phyloP scores from a whole-genome alignment of 768 basidiomycete species.

The Podaxis sp. region DNA sequence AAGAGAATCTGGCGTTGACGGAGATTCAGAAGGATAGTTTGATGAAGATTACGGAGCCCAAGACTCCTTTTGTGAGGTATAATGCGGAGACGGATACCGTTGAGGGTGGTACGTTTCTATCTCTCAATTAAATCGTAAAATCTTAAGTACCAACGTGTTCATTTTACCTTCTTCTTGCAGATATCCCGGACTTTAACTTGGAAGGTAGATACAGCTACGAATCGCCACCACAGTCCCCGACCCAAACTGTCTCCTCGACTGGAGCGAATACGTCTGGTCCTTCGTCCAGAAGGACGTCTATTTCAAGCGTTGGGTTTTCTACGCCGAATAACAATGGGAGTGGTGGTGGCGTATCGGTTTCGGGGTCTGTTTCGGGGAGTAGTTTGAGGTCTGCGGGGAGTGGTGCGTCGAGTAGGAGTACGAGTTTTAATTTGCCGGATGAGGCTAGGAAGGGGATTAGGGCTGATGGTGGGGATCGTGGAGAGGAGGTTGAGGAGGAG shows the following conservation, averaged over 20 bases:
- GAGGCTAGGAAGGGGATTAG: constrained; percentile 64
- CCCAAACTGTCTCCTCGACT: constrained; percentile 50
- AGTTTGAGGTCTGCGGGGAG: constrained; percentile 41
- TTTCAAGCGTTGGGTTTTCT: constrained; percentile 51
- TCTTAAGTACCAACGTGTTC: not conserved
- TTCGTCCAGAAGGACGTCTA: constrained; percentile 73
- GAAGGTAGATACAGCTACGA: constrained; percentile 35
- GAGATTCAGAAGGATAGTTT: constrained; percentile 93
- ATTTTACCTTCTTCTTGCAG: constrained; percentile 34
- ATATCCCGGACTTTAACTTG: constrained; percentile 82
- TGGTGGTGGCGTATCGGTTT: constrained; percentile 46
- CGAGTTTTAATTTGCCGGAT: constrained; percentile 78
- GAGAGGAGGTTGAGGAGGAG: constrained; percentile 69
- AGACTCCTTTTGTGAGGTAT: constrained; percentile 94
- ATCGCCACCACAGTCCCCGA: constrained; percentile 32
- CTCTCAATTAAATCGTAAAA: not conserved
- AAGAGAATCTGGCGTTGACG: constrained; percentile 88
- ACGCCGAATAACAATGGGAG: not conserved
- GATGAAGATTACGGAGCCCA: constrained; percentile 99
- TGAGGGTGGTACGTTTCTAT: constrained; percentile 65
- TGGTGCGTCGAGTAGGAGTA: constrained; percentile 73
- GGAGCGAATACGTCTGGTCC: constrained; percentile 63
- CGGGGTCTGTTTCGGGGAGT: constrained; percentile 45
- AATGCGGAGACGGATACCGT: constrained; percentile 83
- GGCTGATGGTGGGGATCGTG: constrained; percentile 54